Conservation (phyloP, 2,329 filamentous ascomycete species). For the Fonsecaea multimorphosa region DNA sequence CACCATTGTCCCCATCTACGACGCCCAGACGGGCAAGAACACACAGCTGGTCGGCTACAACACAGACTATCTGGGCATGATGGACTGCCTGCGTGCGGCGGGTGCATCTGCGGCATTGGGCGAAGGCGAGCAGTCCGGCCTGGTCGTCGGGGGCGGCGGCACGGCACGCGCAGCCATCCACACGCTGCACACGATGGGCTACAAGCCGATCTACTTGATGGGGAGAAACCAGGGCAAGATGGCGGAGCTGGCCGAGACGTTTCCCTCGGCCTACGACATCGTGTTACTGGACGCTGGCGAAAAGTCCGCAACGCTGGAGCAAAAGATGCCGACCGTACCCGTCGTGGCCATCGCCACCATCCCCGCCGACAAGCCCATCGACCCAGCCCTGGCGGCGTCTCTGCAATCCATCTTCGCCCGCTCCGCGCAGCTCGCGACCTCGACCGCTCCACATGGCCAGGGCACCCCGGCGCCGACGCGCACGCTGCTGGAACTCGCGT, state of each 20-base stretch:
- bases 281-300: constrained; percentile 60
- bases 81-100: constrained; percentile 73
- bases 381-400: constrained; percentile 69
- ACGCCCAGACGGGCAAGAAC: constrained; percentile 43
- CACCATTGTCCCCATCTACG: constrained; percentile 74
- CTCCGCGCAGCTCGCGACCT: constrained; percentile 3
- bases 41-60: constrained; percentile 84
- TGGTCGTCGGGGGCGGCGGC: constrained; percentile 90
- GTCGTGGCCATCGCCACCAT: constrained; percentile 86
- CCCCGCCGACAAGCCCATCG: constrained; percentile 84
- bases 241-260: constrained; percentile 69
- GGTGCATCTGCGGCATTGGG: constrained; percentile 61
- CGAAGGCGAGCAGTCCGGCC: constrained; percentile 60
- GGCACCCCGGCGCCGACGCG: constrained; percentile 18
- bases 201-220: constrained; percentile 83
- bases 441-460: constrained; percentile 17
- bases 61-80: constrained; percentile 95
- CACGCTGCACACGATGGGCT: constrained; percentile 81
- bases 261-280: constrained; percentile 76
- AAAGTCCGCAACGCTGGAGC: neutral
- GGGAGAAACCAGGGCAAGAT: constrained; percentile 77
- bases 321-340: constrained; percentile 47
- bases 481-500: constrained; percentile 87
- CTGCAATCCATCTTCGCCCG: constrained; percentile 61
- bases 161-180: constrained; percentile 92